Base-by-base conservation (phyloP, 2,329 filamentous ascomycete species). In the Diaporthe velutina region DNA sequence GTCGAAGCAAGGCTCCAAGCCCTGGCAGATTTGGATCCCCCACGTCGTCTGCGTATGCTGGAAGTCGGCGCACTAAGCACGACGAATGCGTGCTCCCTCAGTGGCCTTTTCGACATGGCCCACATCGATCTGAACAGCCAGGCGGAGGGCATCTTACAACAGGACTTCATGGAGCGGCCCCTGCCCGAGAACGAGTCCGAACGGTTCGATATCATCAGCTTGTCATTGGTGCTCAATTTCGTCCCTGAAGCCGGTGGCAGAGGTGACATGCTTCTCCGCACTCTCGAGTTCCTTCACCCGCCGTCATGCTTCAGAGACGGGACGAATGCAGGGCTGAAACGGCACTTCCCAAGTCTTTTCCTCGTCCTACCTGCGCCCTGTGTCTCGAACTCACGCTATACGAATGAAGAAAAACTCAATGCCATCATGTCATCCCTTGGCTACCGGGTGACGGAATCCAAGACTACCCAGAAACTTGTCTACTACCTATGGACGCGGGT, bases 161-260 rank as follows among this genome's bases (percentile, higher is more conserved):
- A 98, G 81, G 95, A 99, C 83, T 98, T 99, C 80, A 98, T 99
- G 96, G 86, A 95, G 78, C 89, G 95, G 35, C 94, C 95, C 0
- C 83, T 96, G 4, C 96, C 96, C 0, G 82, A 81, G 7, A 82
- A 88, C 30, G 86, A 89, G 8, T 83, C 85, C 0, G 92, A 95
- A 54, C 87, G 86, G 30, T 98, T 98, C 81, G 95, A 99, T 81
- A 90, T 98, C 70, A 93, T 99, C 80, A 98, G 95, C 67, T 87
- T 99, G 33, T 98, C 95, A 12, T 86, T 99, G 71, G 97, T 99
- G 7, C 88, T 99, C 77, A 99, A 99, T 83, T 99, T 95, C 81
- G 96, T 98, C 4, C 94, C 96, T 0, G 92, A 96, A 78, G 89
- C 95, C 4, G 84, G 85, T 42, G 90, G 88, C 6, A 90, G 96